Percentiles rank a stretch among this genome's conserved stretches.
phyloP scores from a whole-genome alignment of 108 stramenopile species.

The Fistulifera solaris region DNA sequence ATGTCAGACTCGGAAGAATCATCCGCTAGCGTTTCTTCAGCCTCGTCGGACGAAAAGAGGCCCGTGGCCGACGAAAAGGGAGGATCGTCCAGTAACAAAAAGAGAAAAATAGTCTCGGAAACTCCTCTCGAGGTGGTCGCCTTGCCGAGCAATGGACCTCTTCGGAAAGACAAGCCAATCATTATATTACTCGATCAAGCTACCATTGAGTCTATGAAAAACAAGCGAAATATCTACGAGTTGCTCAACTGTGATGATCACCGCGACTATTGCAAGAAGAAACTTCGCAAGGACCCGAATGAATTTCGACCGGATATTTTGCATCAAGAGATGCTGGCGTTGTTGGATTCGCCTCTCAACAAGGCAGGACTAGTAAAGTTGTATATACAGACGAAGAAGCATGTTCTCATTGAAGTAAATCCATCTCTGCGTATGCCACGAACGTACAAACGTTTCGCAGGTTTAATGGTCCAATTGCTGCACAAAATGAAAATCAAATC shows the following conservation, averaged over 20 bases:
- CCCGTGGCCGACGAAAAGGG: no score
- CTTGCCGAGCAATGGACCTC: not conserved
- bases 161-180: constrained; percentile 38
- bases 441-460: constrained; percentile 94
- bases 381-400: constrained; percentile 85
- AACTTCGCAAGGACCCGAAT: constrained; percentile 88
- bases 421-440: constrained; percentile 90
- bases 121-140: not conserved
- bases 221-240: constrained; percentile 88
- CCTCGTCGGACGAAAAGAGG: no score
- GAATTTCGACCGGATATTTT: constrained; percentile 94
- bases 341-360: constrained; percentile 96
- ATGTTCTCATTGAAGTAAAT: constrained; percentile 95
- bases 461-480: constrained; percentile 92
- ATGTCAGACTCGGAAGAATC: no score
- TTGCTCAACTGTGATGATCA: constrained; percentile 99
- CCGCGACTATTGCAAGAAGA: constrained; percentile 83
- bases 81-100: no score
- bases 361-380: constrained; percentile 91
- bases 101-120: no score
- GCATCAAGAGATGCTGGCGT: constrained; percentile 94
- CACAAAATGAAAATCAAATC: constrained; percentile 99
- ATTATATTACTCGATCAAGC: constrained; percentile 90
- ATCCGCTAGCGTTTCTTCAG: no score
- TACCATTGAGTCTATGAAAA: constrained; percentile 95